Evolutionary conservation across 495 filamentous ascomycete genomes (phyloP).

Genomic region (Parachaetomium inaequale): DNA sequence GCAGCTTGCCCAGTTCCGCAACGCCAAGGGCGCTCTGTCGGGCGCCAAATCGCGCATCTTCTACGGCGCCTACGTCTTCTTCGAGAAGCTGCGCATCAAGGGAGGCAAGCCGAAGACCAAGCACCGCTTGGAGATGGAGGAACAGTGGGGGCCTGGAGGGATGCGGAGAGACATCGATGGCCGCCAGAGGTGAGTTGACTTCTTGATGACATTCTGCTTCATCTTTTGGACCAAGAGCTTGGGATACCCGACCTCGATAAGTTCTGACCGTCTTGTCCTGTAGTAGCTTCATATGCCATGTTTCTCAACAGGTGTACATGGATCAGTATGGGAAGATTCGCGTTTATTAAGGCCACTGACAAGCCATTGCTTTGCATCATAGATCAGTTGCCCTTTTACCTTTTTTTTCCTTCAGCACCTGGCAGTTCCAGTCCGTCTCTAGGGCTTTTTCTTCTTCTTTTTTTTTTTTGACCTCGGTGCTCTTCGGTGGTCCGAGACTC

Average conservation of each 20-base stretch:
- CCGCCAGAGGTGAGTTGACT: not conserved
- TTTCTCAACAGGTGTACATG: not conserved
- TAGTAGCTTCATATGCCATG: not conserved
- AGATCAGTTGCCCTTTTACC: too few relatives aligned
- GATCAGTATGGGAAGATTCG: not conserved
- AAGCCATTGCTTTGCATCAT: too few relatives aligned
- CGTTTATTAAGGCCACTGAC: not conserved
- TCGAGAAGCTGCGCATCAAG: slow-evolving; percentile 58
- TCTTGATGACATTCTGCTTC: too few relatives aligned
- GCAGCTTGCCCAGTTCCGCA: slow-evolving; percentile 47
- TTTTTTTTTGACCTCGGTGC: not conserved
- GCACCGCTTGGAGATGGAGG: slow-evolving; percentile 52
- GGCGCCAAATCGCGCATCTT: slow-evolving; percentile 44
- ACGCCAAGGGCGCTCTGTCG: slow-evolving; percentile 42
- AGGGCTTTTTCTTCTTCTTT: not conserved
- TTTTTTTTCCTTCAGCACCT: too few relatives aligned
- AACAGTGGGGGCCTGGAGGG: slow-evolving; percentile 28
- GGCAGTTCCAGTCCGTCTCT: too few relatives aligned
- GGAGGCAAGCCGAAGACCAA: slow-evolving; percentile 54
- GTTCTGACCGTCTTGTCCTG: not conserved
- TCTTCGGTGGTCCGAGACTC: not conserved
- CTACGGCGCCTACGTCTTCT: slow-evolving; percentile 54
- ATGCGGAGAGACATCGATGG: not conserved
- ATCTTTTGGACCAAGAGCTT: too few relatives aligned
- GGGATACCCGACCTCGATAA: too few relatives aligned